These are phyloP conservation scores for Myrica gale DNA, from an alignment of 306 rosid genomes.

Conservation along the genomic window DNA sequence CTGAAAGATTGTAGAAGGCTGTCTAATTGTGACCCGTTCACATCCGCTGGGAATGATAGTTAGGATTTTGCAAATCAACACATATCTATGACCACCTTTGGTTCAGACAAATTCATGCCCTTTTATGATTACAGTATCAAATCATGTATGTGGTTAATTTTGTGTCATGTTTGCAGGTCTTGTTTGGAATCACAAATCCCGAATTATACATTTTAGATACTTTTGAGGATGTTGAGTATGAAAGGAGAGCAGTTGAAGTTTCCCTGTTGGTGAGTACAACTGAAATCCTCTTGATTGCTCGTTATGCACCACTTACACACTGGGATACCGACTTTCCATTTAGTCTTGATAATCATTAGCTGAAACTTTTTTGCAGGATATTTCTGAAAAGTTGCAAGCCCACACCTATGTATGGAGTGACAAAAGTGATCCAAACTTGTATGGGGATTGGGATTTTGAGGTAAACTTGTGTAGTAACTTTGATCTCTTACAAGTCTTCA, in stretches of 20 bases:
- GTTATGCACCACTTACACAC: neutral
- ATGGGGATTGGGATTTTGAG: constrained; percentile 90
- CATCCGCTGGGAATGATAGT: neutral
- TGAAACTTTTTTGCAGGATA: constrained; percentile 47
- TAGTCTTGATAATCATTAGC: neutral
- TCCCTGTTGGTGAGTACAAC: constrained; percentile 39
- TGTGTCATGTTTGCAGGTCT: constrained; percentile 48
- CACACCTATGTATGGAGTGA: constrained; percentile 70
- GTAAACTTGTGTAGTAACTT: constrained; percentile 33
- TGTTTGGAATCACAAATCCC: constrained; percentile 57
- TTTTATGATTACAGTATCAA: neutral
- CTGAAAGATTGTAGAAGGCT: neutral
- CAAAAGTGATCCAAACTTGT: constrained; percentile 67
- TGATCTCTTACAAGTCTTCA: neutral
- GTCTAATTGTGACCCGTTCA: neutral
- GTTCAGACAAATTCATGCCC: neutral
- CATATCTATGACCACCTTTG: neutral
- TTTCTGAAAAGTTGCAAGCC: constrained; percentile 46
- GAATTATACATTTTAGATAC: constrained; percentile 65
- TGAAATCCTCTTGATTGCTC: constrained; percentile 2
- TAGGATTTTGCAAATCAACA: neutral
- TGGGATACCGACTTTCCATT: neutral
- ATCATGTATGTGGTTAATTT: neutral
- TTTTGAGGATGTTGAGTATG: constrained; percentile 84
- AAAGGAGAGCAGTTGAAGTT: constrained; percentile 59